Conservation (phyloP, 2,329 filamentous ascomycete genomes). For the Fusarium virguliforme region DNA sequence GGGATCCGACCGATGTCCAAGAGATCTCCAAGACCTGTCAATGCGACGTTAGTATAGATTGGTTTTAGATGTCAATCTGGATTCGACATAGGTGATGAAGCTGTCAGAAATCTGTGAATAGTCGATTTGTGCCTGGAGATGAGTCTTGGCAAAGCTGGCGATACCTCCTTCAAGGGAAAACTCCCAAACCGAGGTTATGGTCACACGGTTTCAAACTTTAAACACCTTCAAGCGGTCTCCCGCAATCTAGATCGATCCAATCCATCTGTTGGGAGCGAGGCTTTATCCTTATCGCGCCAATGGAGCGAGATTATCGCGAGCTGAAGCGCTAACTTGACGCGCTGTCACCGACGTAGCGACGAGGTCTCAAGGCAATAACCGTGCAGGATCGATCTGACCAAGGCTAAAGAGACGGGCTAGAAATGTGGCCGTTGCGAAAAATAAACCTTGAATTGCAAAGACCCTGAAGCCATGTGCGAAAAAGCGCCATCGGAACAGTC, state of each 20-base stretch:
- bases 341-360: background rate
- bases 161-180: background rate
- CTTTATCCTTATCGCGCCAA: slow-evolving; percentile 5
- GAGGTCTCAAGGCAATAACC: slow-evolving; percentile 29
- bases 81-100: background rate
- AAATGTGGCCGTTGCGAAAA: slow-evolving; percentile 34
- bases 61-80: background rate
- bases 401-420: slow-evolving; percentile 30
- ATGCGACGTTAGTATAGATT: slow-evolving; percentile 30
- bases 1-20: slow-evolving; percentile 47
- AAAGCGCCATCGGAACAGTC: slow-evolving; percentile 7
- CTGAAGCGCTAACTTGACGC: background rate
- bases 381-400: slow-evolving; percentile 30
- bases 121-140: background rate
- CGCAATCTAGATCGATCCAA: background rate
- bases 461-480: slow-evolving; percentile 37
- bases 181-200: background rate
- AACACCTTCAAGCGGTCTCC: background rate
- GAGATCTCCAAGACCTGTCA: slow-evolving; percentile 46
- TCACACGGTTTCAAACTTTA: background rate
- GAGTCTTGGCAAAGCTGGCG: background rate
- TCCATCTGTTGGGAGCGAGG: background rate
- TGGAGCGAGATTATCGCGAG: background rate
- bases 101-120: background rate
- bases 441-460: slow-evolving; percentile 39